A percentile compares a stretch with the other conserved stretches of the same genome.
These are phyloP conservation scores for Thraustotheca clavata DNA, from an alignment of 352 stramenopile genomes.

Conservation along the genomic window DNA sequence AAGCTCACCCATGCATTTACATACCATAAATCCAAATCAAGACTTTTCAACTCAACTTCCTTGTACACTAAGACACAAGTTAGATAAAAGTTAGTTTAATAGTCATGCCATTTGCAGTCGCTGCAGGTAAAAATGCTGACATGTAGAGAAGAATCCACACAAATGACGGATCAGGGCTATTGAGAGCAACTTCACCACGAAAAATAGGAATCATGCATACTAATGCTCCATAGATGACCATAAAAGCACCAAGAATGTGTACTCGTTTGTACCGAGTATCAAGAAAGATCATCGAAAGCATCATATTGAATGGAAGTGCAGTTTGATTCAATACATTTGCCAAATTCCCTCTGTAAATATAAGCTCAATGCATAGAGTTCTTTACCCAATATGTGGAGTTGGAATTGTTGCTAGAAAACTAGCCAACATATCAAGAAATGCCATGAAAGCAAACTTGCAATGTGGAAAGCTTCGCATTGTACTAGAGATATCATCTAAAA, in stretches of 20 bases:
- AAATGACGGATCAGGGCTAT: constrained; percentile 62
- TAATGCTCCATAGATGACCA: constrained; percentile 78
- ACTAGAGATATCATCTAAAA: constrained; percentile 65
- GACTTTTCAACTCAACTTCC: constrained; percentile 81
- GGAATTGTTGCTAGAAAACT: constrained; percentile 77
- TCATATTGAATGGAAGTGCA: constrained; percentile 83
- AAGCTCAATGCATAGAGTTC: neutral
- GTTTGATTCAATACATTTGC: constrained; percentile 79
- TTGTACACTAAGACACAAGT: constrained; percentile 52
- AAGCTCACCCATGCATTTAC: constrained; percentile 79
- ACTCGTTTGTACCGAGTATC: constrained; percentile 71
- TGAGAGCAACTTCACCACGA: constrained; percentile 48
- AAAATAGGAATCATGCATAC: constrained; percentile 79
- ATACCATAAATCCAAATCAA: constrained; percentile 85
- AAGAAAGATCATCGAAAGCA: constrained; percentile 71
- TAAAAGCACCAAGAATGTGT: constrained; percentile 74
- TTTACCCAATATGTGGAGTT: constrained; percentile 74
- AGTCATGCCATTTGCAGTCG: constrained; percentile 44
- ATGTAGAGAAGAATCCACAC: constrained; percentile 79
- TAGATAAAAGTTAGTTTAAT: neutral
- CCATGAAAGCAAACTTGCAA: constrained; percentile 84
- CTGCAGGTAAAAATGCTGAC: constrained; percentile 52
- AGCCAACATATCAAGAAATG: constrained; percentile 74
- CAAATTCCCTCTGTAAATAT: constrained; percentile 53
- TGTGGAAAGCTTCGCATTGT: constrained; percentile 78